A percentile compares a stretch with the other conserved stretches of the same genome.
Conservation (phyloP, 2,329 filamentous ascomycete species). For the Fusarium sp. region DNA sequence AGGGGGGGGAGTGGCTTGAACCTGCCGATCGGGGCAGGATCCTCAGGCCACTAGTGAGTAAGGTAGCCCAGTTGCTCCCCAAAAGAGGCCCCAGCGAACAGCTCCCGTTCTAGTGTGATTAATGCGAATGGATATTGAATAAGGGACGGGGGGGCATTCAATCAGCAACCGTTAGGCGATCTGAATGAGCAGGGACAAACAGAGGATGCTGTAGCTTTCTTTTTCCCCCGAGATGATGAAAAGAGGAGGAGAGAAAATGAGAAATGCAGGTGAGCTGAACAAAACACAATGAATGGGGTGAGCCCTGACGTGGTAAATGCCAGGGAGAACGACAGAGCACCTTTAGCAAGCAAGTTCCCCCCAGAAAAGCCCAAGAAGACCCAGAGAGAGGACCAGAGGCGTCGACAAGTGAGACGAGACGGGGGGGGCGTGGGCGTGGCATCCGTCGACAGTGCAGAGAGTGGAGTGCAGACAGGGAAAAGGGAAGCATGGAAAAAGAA, state of each 20-base stretch:
- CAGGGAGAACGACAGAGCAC: constrained; percentile 26
- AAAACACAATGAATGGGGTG: constrained; percentile 40
- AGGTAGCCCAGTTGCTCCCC: constrained; percentile 25
- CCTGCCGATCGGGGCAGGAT: constrained; percentile 56
- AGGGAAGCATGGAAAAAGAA: constrained; percentile 45
- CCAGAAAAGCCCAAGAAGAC: constrained; percentile 36
- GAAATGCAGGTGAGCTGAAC: constrained; percentile 41
- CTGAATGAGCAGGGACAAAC: not conserved
- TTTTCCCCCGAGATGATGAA: constrained; percentile 15
- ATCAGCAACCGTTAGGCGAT: constrained; percentile 15
- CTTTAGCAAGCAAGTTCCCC: constrained; percentile 23
- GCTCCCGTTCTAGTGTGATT: constrained; percentile 41
- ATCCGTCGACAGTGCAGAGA: constrained; percentile 33
- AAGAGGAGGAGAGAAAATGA: constrained; percentile 27
- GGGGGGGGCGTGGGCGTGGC: constrained; percentile 39
- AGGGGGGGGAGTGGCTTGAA: constrained; percentile 53
- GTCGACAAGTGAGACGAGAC: constrained; percentile 41
- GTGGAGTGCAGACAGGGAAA: constrained; percentile 35
- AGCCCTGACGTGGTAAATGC: constrained; percentile 37
- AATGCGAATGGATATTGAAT: constrained; percentile 30
- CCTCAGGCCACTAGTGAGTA: constrained; percentile 52
- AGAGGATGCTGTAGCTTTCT: constrained; percentile 11
- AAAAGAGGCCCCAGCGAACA: constrained; percentile 45
- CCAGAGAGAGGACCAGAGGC: constrained; percentile 34
- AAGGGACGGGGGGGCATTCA: constrained; percentile 11